Percentiles rank a stretch among this genome's conserved stretches.
Evolutionary conservation across 192 early-diverging fungal species (phyloP).

Genomic region (Geranomyces michiganensis): DNA sequence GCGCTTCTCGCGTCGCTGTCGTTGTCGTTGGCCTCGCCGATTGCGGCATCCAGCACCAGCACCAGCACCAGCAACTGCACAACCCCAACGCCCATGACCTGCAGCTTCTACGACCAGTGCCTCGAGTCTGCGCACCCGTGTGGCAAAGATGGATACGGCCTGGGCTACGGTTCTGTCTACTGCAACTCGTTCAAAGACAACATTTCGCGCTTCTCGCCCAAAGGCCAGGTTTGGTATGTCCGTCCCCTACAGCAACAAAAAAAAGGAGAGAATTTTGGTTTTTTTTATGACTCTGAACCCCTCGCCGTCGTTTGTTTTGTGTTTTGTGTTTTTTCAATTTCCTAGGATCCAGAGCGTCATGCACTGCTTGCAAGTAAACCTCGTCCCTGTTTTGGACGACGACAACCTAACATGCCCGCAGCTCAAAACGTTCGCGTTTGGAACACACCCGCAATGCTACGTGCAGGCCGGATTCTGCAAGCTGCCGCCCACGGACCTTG

Average conservation of each 20-base stretch:
- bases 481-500: background rate
- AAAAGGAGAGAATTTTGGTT: background rate
- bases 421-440: background rate
- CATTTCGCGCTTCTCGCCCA: conserved; percentile 4
- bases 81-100: conserved; percentile 5
- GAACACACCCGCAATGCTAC: background rate
- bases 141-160: conserved; percentile 10
- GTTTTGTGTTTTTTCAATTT: background rate
- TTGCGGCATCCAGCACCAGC: background rate
- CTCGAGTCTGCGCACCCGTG: conserved; percentile 5
- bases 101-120: conserved; percentile 11
- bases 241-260: background rate
- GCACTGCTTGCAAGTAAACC: conserved; percentile 10
- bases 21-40: no score
- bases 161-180: conserved; percentile 15
- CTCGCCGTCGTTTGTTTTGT: no score
- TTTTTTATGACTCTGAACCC: no score
- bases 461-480: conserved; percentile 9
- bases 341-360: conserved; percentile 17
- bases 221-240: conserved; percentile 16
- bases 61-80: background rate
- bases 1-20: no score
- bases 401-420: background rate
- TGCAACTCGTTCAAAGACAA: conserved; percentile 5
- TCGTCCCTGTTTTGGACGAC: background rate